Percentiles rank a stretch among this genome's conserved stretches.
These are phyloP conservation scores for Aspergillus pseudonomiae DNA, from an alignment of 2,329 filamentous ascomycete species.

Conservation along the genomic window DNA sequence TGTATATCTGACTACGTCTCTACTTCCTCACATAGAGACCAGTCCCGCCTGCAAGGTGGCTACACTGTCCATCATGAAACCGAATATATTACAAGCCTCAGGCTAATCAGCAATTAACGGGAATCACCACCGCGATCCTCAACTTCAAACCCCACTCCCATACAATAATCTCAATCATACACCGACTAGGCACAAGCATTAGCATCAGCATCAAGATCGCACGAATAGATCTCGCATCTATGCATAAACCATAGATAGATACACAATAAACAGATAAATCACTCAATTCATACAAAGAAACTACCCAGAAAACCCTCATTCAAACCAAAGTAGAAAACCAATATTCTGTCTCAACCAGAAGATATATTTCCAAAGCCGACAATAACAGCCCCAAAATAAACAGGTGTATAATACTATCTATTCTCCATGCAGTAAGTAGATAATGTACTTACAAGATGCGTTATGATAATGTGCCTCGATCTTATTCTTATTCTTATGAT, in stretches of 20 bases:
- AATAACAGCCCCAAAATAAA: too few relatives aligned
- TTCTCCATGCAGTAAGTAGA: too few relatives aligned
- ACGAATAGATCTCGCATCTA: not conserved
- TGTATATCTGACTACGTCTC: not conserved
- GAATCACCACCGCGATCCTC: not conserved
- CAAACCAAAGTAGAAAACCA: not conserved
- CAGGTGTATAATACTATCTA: too few relatives aligned
- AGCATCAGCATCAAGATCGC: not conserved
- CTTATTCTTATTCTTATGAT: too few relatives aligned
- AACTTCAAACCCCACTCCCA: not conserved
- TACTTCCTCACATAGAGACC: not conserved
- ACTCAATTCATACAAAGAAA: not conserved
- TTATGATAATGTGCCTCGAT: too few relatives aligned
- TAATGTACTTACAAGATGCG: too few relatives aligned
- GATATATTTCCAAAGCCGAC: too few relatives aligned
- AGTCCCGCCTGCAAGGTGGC: not conserved
- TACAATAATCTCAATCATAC: not conserved
- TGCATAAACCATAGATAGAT: not conserved
- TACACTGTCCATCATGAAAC: not conserved
- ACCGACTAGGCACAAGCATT: not conserved
- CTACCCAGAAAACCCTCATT: not conserved
- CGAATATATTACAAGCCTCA: not conserved
- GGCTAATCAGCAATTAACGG: not conserved
- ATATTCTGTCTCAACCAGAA: too few relatives aligned
- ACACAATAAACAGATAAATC: not conserved